Evolutionary conservation across 768 basidiomycete genomes (phyloP).

Genomic region (Sarcodon aspratus): DNA sequence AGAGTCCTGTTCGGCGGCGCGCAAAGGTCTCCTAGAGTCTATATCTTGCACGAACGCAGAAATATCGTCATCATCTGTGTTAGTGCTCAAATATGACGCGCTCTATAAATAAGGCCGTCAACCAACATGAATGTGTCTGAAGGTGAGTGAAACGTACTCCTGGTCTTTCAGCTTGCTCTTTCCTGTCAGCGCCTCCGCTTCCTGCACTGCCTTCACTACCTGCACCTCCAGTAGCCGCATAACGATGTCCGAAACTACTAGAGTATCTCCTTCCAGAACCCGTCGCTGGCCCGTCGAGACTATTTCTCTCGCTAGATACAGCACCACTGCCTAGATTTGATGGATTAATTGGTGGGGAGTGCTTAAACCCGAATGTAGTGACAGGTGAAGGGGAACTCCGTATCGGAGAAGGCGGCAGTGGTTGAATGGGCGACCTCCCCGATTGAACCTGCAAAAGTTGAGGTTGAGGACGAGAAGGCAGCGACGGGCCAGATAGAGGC

Average conservation of each 20-base stretch:
- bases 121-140: not conserved
- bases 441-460: not conserved
- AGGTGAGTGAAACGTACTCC: not conserved
- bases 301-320: conserved; percentile 20
- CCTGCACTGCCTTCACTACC: conserved; percentile 26
- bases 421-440: not conserved
- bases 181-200: conserved; percentile 20
- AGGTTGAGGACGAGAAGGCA: conserved; percentile 21
- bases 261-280: conserved; percentile 51
- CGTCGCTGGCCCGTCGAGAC: conserved; percentile 5
- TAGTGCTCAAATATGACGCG: conserved; percentile 33
- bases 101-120: conserved; percentile 14
- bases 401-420: not conserved
- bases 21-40: conserved; percentile 55
- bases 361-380: conserved; percentile 21
- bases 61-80: conserved; percentile 67
- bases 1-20: conserved; percentile 2
- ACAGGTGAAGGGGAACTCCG: conserved; percentile 15
- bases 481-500: conserved; percentile 25
- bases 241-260: conserved; percentile 69
- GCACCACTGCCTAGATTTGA: conserved; percentile 29
- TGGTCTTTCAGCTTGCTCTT: conserved; percentile 6
- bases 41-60: conserved; percentile 72
- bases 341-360: conserved; percentile 27
- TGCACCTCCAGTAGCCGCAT: conserved; percentile 29